phyloP scores from a whole-genome alignment of 139 green algal species.

The Micromonas pusilla region DNA sequence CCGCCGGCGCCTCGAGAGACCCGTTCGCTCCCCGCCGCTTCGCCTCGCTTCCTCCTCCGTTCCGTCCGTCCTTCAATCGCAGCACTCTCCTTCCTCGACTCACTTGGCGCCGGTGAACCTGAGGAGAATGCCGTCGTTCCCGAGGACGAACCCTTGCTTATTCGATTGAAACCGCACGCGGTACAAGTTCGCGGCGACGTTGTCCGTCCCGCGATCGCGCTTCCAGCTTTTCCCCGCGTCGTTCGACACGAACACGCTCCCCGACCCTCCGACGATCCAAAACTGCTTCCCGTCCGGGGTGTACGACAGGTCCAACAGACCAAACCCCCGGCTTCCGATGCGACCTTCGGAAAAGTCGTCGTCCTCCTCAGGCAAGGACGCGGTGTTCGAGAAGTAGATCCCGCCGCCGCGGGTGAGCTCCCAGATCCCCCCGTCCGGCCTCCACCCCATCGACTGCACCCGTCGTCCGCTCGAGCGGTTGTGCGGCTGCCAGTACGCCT shows the following conservation, averaged over 20 bases:
- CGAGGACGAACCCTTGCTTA: constrained; percentile 84
- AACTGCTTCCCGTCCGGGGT: constrained; percentile 39
- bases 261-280: constrained; percentile 85
- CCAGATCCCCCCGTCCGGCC: constrained; percentile 75
- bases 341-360: constrained; percentile 69
- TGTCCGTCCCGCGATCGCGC: constrained; percentile 72
- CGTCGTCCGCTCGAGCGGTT: constrained; percentile 80
- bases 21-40: no score
- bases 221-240: constrained; percentile 93
- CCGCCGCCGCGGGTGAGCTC: constrained; percentile 85
- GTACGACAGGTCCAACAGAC: constrained; percentile 89
- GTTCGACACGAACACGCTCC: constrained; percentile 79
- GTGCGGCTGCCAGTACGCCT: constrained; percentile 44
- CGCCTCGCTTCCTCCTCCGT: neutral
- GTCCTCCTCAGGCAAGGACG: constrained; percentile 33
- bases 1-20: no score
- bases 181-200: constrained; percentile 95
- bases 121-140: constrained; percentile 87
- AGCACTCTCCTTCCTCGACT: neutral
- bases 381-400: constrained; percentile 54
- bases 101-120: constrained; percentile 37
- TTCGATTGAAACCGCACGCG: constrained; percentile 71
- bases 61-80: neutral
- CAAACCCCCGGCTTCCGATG: constrained; percentile 85
- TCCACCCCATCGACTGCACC: constrained; percentile 95